Base-by-base conservation (phyloP, 352 stramenopile species). In the Pythium vanterpoolii region DNA sequence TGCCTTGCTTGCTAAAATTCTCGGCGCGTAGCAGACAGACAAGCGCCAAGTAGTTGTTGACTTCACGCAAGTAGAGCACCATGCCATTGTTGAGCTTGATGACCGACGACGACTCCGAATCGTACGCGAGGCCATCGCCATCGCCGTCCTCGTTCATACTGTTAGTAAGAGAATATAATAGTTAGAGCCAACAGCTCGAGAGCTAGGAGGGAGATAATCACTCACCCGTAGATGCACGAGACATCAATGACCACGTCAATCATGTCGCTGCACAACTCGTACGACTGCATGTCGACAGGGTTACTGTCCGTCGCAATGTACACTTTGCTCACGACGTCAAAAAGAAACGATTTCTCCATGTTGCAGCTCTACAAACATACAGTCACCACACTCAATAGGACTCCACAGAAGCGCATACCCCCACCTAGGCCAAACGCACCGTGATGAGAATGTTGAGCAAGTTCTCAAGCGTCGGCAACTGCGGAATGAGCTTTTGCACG, bases 211-310 rank as follows among this genome's bases (percentile, higher is more conserved):
- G 19, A n/a, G n/a, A n/a, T 47, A 2, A 4, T 27, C 18, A 60
- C 58, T 42, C 68, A 86, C 73, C 96, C 96, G 70, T 99, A 99
- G 65, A 99, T 99, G 66, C 96, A 98, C 44, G 96, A 99, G 0
- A 99, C 96, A 72, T 99, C 97, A 48, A 99, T 96, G 45, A 99
- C 96, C 10, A 99, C 96, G 79, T 99, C 97, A 66, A 99, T 99
- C 96, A 99, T 99, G 71, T 99, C 97, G 60, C 88, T 97, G 69
- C 96, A 99, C 6, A 99, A 78, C 66, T 99, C 97, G 50, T 99
- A 98, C 26, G 82, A 93, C 73, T 95, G 92, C 95, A 98, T 98
- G 74, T 99, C 97, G 1, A 99, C 96, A 0, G 97, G 96, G 71
- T 97, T 98, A 56, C 93, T 98, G 71, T 99, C 97, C 9, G 97